Percentiles rank a stretch among this genome's conserved stretches.
These are phyloP conservation scores for Calamus simplicifolius DNA, from an alignment of 176 grass and related monocot species.

Conservation along the genomic window DNA sequence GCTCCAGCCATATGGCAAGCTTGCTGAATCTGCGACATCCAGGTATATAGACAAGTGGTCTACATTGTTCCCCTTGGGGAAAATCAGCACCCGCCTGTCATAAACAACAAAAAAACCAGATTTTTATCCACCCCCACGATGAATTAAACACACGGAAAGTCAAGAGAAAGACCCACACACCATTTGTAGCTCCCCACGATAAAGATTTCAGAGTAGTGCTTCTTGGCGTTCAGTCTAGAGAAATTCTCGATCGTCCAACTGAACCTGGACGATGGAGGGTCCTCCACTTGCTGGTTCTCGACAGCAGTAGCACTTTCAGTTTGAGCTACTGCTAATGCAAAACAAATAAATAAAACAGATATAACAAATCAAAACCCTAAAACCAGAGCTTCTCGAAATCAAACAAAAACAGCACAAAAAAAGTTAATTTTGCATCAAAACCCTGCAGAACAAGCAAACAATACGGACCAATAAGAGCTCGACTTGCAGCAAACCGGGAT, in stretches of 20 bases:
- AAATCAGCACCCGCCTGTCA: constrained; percentile 88
- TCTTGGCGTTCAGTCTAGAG: constrained; percentile 69
- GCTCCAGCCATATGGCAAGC: constrained; percentile 90
- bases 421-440: neutral
- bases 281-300: constrained; percentile 78
- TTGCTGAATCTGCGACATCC: constrained; percentile 89
- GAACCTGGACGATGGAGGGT: constrained; percentile 80
- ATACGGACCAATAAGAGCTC: neutral
- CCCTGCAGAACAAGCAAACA: neutral
- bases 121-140: neutral
- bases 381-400: neutral
- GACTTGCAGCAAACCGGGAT: too few species aligned
- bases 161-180: constrained; percentile 23
- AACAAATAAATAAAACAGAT: neutral
- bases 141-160: too few species aligned
- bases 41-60: constrained; percentile 94
- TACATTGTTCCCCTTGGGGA: constrained; percentile 97
- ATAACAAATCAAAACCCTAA: constrained; percentile 2
- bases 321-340: constrained; percentile 36
- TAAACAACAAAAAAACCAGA: constrained; percentile 5
- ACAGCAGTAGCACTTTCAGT: constrained; percentile 52
- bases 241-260: constrained; percentile 95
- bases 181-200: constrained; percentile 84
- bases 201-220: constrained; percentile 90
- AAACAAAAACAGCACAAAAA: neutral